Conservation (phyloP, 169 alveolate genomes). For the Babesia ovis region DNA sequence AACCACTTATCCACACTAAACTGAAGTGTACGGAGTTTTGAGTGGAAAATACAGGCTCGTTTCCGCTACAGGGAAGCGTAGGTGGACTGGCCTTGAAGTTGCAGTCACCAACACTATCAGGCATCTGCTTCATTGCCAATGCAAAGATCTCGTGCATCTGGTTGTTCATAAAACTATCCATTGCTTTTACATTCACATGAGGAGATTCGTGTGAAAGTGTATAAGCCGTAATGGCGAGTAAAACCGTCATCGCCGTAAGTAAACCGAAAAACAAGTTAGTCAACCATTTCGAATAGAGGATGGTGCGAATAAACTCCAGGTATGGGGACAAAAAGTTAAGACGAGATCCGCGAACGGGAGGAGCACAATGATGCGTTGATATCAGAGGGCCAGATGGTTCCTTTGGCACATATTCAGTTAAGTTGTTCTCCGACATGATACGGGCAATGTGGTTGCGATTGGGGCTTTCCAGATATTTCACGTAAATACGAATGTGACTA, state of each 20-base stretch:
- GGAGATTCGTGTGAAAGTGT: constrained; percentile 11
- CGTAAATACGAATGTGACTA: constrained; percentile 38
- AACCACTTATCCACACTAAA: constrained; percentile 57
- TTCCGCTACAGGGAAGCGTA: constrained; percentile 48
- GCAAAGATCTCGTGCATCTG: constrained; percentile 39
- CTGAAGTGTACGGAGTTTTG: constrained; percentile 7
- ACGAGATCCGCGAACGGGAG: not conserved
- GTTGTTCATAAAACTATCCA: constrained; percentile 30
- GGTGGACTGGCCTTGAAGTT: constrained; percentile 2
- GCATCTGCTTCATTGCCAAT: constrained; percentile 39
- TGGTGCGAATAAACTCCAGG: constrained; percentile 31
- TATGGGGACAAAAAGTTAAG: constrained; percentile 14
- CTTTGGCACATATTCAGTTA: constrained; percentile 11
- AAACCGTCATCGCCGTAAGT: constrained; percentile 10
- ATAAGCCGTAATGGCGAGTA: constrained; percentile 41
- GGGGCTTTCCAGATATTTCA: constrained; percentile 39
- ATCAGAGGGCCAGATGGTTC: not conserved
- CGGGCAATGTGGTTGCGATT: constrained; percentile 6
- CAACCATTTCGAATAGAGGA: constrained; percentile 45
- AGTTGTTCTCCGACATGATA: constrained; percentile 14
- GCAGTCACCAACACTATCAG: constrained; percentile 51
- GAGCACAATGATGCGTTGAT: not conserved
- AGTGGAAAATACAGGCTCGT: not conserved
- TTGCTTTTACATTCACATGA: constrained; percentile 5
- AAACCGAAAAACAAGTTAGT: constrained; percentile 32